Conservation (phyloP, 192 early-diverging fungal genomes). For the Chytriomyces sp. region DNA sequence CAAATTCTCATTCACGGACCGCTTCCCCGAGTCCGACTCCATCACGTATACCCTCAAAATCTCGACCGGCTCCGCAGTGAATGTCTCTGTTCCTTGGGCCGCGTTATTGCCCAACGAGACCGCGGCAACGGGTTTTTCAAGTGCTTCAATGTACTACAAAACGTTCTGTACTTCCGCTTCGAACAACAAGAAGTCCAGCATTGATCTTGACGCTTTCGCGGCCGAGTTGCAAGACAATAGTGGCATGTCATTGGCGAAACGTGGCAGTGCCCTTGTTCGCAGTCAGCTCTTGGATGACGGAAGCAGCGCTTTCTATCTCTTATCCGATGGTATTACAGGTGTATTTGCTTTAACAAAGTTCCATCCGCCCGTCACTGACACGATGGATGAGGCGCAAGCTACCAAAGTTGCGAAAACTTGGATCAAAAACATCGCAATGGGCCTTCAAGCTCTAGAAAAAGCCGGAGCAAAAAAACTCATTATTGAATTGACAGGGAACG, state of each 20-base stretch:
- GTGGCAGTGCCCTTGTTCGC: no score
- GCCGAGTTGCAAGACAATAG: no score
- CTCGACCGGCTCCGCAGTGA: no score
- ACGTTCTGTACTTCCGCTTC: slow-evolving; percentile 2
- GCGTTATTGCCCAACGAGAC: neutral
- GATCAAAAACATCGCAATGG: slow-evolving; percentile 30
- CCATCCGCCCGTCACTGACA: neutral
- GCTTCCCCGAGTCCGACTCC: no score
- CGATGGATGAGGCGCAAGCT: neutral
- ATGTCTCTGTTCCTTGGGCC: neutral
- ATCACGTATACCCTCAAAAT: no score
- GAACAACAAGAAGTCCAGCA: no score
- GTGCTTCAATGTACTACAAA: neutral
- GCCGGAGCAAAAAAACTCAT: slow-evolving; percentile 34
- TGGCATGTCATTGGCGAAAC: no score
- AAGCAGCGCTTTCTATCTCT: neutral
- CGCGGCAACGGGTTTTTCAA: neutral
- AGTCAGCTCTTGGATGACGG: neutral
- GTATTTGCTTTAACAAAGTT: neutral
- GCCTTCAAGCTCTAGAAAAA: slow-evolving; percentile 28
- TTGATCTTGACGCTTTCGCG: no score
- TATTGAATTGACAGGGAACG: slow-evolving; percentile 41
- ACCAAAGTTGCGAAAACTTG: neutral
- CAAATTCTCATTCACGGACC: no score
- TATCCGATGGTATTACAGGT: neutral